Conservation (phyloP, 2,329 filamentous ascomycete genomes). For the Talaromyces verruculosus region DNA sequence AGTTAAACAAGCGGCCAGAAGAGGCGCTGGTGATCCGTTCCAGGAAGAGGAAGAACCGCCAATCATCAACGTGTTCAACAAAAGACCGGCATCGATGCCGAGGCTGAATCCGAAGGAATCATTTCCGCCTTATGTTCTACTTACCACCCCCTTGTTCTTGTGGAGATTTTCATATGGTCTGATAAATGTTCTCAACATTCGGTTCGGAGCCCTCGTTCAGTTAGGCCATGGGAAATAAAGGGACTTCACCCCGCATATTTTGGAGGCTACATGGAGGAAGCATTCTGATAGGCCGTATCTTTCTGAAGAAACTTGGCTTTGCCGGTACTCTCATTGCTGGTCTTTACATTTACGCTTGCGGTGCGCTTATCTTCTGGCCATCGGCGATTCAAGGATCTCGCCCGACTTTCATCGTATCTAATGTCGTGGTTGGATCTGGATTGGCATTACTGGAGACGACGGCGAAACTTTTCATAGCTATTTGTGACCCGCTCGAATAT, state of each 20-base stretch:
- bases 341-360: conserved; percentile 16
- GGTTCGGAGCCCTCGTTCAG: background rate
- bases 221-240: background rate
- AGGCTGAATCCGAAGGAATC: background rate
- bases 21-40: conserved; percentile 1
- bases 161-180: conserved; percentile 6
- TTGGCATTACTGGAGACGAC: conserved; percentile 4
- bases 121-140: background rate
- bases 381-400: conserved; percentile 2
- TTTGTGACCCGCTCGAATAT: conserved; percentile 15
- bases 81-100: background rate
- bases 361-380: conserved; percentile 11
- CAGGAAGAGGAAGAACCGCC: background rate
- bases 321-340: conserved; percentile 1
- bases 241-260: background rate
- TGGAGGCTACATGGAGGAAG: background rate
- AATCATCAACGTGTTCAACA: conserved; percentile 1
- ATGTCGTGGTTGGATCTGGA: background rate
- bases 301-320: conserved; percentile 10
- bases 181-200: background rate
- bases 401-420: conserved; percentile 6
- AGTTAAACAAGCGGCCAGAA: conserved; percentile 2
- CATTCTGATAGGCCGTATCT: background rate
- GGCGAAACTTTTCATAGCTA: conserved; percentile 3
- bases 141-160: conserved; percentile 8